Evolutionary conservation across 2,329 filamentous ascomycete genomes (phyloP).

Genomic region (Sclerotinia subarctica): DNA sequence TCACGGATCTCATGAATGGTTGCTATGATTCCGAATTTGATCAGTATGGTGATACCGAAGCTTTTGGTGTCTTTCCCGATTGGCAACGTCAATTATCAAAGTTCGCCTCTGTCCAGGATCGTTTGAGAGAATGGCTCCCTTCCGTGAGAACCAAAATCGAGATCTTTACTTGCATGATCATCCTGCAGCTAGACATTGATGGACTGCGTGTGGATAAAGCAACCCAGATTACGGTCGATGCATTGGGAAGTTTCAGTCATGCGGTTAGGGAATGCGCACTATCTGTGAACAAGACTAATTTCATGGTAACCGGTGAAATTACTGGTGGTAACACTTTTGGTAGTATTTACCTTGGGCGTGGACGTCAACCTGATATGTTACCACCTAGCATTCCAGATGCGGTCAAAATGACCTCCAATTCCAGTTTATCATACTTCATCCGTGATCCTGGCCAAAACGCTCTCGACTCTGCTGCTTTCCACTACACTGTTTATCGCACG

Average conservation of each 20-base stretch:
- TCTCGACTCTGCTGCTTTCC: constrained; percentile 59
- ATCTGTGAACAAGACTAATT: constrained; percentile 58
- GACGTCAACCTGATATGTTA: constrained; percentile 54
- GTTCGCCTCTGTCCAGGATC: constrained; percentile 65
- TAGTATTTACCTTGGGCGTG: constrained; percentile 60
- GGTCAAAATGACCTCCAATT: constrained; percentile 46
- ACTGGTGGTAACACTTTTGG: constrained; percentile 60
- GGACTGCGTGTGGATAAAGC: constrained; percentile 67
- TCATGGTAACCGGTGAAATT: constrained; percentile 62
- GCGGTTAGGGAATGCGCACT: constrained; percentile 56
- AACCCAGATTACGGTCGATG: constrained; percentile 60
- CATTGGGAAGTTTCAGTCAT: constrained; percentile 55
- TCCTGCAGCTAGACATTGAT: constrained; percentile 61
- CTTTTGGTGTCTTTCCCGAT: constrained; percentile 60
- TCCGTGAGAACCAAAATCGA: constrained; percentile 56
- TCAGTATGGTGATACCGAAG: constrained; percentile 51
- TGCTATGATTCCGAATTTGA: constrained; percentile 64
- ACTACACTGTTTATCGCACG: constrained; percentile 62
- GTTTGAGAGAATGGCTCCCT: constrained; percentile 61
- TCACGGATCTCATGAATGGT: constrained; percentile 48
- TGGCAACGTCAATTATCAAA: constrained; percentile 63
- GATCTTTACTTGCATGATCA: constrained; percentile 61
- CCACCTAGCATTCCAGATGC: constrained; percentile 48
- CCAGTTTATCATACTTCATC: constrained; percentile 47
- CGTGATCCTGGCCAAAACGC: constrained; percentile 51